A percentile compares a stretch with the other conserved stretches of the same genome.
phyloP scores from a whole-genome alignment of 1,284 basidiomycete species.

The Rhodotorula sp. region DNA sequence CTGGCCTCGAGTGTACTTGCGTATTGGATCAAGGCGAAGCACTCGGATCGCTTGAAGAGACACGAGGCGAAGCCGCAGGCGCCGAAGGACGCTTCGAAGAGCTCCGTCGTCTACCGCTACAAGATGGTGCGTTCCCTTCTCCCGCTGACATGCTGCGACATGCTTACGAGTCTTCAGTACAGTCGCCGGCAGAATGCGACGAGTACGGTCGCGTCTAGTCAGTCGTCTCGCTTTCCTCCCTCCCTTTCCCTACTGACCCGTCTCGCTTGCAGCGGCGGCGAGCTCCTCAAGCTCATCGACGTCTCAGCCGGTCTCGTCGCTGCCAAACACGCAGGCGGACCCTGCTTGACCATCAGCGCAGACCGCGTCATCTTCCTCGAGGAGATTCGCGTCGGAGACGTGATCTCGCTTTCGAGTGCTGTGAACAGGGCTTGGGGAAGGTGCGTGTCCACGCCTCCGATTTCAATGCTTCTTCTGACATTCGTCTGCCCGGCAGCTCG shows the following conservation, averaged over 20 bases:
- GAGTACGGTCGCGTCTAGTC: slow-evolving; percentile 43
- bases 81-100: slow-evolving; percentile 7
- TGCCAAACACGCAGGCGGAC: slow-evolving; percentile 47
- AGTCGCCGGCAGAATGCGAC: slow-evolving; percentile 36
- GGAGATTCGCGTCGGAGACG: slow-evolving; percentile 43
- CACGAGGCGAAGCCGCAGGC: neutral
- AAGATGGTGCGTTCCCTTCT: slow-evolving; percentile 25
- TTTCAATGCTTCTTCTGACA: no score
- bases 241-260: neutral
- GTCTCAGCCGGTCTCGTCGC: slow-evolving; percentile 50
- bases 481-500: slow-evolving; percentile 36
- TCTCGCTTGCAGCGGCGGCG: slow-evolving; percentile 42
- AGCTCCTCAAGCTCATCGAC: slow-evolving; percentile 49
- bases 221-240: neutral
- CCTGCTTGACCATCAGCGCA: slow-evolving; percentile 49
- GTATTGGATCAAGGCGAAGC: neutral
- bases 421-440: slow-evolving; percentile 50
- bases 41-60: neutral
- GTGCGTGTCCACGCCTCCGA: slow-evolving; percentile 9
- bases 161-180: neutral
- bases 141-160: neutral
- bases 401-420: slow-evolving; percentile 47
- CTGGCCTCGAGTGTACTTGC: neutral
- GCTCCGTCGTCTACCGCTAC: slow-evolving; percentile 25
- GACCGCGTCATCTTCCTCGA: slow-evolving; percentile 46